Evolutionary conservation across 805 yeast species (phyloP).

Genomic region (Metschnikowia orientalis): DNA sequence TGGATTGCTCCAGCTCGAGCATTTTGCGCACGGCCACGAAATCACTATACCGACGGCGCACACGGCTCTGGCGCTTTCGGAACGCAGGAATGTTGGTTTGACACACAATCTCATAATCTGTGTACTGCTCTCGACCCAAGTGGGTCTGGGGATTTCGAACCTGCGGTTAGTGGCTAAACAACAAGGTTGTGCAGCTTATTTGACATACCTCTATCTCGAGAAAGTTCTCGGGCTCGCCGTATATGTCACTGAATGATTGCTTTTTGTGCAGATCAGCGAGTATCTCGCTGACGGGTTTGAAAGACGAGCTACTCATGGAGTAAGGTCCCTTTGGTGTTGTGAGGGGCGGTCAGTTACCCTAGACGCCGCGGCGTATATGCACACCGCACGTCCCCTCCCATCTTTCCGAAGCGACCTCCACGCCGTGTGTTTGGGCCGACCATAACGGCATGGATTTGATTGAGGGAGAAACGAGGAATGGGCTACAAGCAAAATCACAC

Average conservation of each 20-base stretch:
- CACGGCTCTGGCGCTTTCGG: constrained; percentile 55
- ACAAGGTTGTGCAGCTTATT: neutral
- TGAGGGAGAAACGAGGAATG: too few species aligned
- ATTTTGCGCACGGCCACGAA: constrained; percentile 77
- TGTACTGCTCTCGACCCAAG: constrained; percentile 61
- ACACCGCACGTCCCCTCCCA: too few species aligned
- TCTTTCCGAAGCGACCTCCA: too few species aligned
- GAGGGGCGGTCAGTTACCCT: too few species aligned
- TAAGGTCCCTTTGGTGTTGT: too few species aligned
- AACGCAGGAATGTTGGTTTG: constrained; percentile 90
- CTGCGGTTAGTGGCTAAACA: constrained; percentile 25
- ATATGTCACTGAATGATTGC: constrained; percentile 75
- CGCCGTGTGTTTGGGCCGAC: too few species aligned
- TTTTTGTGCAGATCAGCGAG: constrained; percentile 36
- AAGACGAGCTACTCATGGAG: constrained; percentile 19
- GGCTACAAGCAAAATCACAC: too few species aligned
- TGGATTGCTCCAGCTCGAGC: constrained; percentile 67
- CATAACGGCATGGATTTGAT: too few species aligned
- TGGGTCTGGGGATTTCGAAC: constrained; percentile 74
- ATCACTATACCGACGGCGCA: constrained; percentile 85
- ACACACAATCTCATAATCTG: constrained; percentile 89
- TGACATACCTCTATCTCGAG: constrained; percentile 76
- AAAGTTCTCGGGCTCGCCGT: constrained; percentile 93
- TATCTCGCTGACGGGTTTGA: constrained; percentile 42
- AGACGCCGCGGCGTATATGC: too few species aligned